Percentiles rank a stretch among this genome's conserved stretches.
Conservation (phyloP, 2,329 filamentous ascomycete species). For the Dichotomopilus funicola region DNA sequence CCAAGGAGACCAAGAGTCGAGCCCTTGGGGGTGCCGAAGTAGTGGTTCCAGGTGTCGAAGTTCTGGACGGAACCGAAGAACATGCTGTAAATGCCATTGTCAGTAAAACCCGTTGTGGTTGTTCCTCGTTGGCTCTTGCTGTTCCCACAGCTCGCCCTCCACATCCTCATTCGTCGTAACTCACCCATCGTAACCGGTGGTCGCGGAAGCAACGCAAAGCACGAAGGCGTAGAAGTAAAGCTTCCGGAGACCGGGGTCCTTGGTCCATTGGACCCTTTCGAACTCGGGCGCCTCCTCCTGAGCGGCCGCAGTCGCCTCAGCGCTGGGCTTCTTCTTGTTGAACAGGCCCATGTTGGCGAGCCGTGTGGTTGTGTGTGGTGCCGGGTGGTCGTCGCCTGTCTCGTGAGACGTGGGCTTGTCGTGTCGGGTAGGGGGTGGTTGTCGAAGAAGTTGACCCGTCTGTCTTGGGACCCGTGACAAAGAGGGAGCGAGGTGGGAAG, state of each 20-base stretch:
- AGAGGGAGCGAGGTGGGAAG: constrained; percentile 2
- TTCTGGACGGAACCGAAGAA: constrained; percentile 41
- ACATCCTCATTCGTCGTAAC: constrained; percentile 13
- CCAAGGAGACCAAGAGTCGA: constrained; percentile 46
- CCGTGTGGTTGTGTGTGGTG: constrained; percentile 8
- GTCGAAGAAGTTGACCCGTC: constrained; percentile 17
- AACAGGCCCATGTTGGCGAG: constrained; percentile 25
- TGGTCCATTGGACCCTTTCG: constrained; percentile 45
- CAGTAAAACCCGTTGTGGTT: not conserved
- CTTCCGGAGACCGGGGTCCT: constrained; percentile 49
- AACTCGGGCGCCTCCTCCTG: constrained; percentile 45
- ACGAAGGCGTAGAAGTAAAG: constrained; percentile 48
- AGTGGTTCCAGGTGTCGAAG: constrained; percentile 39
- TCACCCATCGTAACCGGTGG: constrained; percentile 51
- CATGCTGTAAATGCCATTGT: constrained; percentile 28
- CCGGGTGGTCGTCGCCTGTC: constrained; percentile 10
- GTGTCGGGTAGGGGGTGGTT: not conserved
- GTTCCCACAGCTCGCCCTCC: not conserved
- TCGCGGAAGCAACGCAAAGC: constrained; percentile 49
- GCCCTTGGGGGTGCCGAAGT: constrained; percentile 42
- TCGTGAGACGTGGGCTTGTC: too few relatives aligned
- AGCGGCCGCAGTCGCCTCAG: constrained; percentile 25
- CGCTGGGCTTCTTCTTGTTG: constrained; percentile 25
- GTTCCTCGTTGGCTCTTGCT: too few relatives aligned
- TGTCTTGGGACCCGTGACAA: constrained; percentile 17